A percentile compares a stretch with the other conserved stretches of the same genome.
These are phyloP conservation scores for Dicorynia guianensis DNA, from an alignment of 306 rosid genomes.

Conservation along the genomic window DNA sequence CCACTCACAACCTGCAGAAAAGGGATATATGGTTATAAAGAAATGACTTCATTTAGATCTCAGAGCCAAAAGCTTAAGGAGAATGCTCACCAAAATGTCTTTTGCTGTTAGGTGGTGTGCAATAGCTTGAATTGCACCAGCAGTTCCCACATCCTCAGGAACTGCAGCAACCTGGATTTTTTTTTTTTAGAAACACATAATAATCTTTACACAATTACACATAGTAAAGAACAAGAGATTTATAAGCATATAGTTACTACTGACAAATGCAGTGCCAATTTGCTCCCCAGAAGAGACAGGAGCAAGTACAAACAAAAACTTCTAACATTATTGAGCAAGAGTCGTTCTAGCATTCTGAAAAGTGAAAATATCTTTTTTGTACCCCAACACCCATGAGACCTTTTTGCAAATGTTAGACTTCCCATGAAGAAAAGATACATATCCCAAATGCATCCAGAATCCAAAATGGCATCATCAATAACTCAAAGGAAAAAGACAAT, in stretches of 20 bases:
- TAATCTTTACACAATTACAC: conserved; percentile 27
- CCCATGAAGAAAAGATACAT: neutral
- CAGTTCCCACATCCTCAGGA: conserved; percentile 97
- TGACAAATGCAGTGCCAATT: neutral
- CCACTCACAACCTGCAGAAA: conserved; percentile 93
- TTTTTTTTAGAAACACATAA: neutral
- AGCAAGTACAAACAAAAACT: conserved; percentile 7
- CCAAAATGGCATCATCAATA: neutral
- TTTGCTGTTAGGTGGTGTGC: conserved; percentile 80
- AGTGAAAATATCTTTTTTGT: neutral
- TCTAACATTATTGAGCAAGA: neutral
- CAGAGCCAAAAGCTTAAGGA: conserved; percentile 12
- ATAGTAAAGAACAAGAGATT: conserved; percentile 15
- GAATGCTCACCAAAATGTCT: conserved; percentile 76
- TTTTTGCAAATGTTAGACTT: neutral
- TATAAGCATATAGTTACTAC: neutral
- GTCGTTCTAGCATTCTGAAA: neutral
- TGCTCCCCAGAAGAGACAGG: conserved; percentile 8
- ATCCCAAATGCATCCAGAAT: neutral
- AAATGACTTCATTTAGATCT: conserved; percentile 27
- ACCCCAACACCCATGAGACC: neutral
- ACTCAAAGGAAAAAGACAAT: neutral
- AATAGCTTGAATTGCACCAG: conserved; percentile 92
- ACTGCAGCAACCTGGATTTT: conserved; percentile 85
- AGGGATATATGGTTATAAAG: conserved; percentile 36